Evolutionary conservation across 371 early-diverging fungal genomes (phyloP).

Genomic region (Mortierella sp.): DNA sequence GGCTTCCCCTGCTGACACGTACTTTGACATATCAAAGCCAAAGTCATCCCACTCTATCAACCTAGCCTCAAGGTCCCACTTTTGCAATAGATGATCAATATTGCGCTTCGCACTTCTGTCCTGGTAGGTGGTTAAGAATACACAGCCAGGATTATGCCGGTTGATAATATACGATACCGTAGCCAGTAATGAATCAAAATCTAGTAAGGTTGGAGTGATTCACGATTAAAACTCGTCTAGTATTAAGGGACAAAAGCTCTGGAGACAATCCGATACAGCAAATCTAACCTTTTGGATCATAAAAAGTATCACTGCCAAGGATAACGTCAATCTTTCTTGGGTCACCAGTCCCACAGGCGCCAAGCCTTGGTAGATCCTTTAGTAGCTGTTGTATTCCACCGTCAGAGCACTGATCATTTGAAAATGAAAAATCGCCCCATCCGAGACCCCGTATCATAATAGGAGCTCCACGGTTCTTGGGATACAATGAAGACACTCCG

Average conservation of each 20-base stretch:
- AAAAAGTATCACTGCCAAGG: constrained; percentile 69
- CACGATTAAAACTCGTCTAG: neutral
- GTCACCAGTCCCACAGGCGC: constrained; percentile 7
- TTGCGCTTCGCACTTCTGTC: constrained; percentile 67
- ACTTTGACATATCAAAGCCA: constrained; percentile 58
- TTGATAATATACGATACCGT: constrained; percentile 60
- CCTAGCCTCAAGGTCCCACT: constrained; percentile 59
- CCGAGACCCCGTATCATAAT: constrained; percentile 44
- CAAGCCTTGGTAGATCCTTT: constrained; percentile 26
- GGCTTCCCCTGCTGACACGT: constrained; percentile 25
- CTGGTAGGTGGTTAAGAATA: constrained; percentile 65
- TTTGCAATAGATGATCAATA: constrained; percentile 61
- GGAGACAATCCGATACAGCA: neutral
- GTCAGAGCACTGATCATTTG: constrained; percentile 35
- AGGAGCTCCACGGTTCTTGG: neutral
- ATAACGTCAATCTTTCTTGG: constrained; percentile 57
- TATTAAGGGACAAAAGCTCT: too few species aligned
- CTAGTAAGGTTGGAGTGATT: constrained; percentile 23
- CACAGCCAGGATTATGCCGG: constrained; percentile 59
- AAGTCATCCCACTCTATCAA: constrained; percentile 57
- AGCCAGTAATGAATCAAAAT: constrained; percentile 64
- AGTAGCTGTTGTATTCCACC: constrained; percentile 45
- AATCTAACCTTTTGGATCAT: constrained; percentile 62
- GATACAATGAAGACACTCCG: constrained; percentile 15
- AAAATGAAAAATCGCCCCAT: constrained; percentile 59